Evolutionary conservation across 768 basidiomycete genomes (phyloP).

Genomic region (Tricholomella constricta): DNA sequence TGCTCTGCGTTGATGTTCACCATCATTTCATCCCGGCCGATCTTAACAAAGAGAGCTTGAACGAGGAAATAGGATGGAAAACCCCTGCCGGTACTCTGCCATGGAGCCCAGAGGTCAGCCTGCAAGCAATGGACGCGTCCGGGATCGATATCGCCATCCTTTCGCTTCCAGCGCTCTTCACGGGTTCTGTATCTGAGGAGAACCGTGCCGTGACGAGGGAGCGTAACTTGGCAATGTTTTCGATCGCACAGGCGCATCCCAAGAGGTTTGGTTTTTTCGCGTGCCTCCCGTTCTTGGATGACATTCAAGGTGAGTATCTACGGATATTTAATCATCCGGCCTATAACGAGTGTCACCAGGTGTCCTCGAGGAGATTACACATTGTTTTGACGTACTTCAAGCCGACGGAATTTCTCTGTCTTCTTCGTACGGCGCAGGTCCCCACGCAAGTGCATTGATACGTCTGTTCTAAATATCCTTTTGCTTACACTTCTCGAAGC

Average conservation of each 20-base stretch:
- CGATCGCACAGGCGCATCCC: constrained; percentile 51
- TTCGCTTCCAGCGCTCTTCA: constrained; percentile 61
- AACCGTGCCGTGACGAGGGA: constrained; percentile 44
- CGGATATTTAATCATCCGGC: neutral
- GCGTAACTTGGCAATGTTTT: constrained; percentile 49
- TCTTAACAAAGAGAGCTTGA: constrained; percentile 47
- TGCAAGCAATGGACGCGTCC: constrained; percentile 63
- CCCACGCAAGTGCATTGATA: constrained; percentile 48
- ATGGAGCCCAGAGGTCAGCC: constrained; percentile 60
- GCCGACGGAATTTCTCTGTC: constrained; percentile 68
- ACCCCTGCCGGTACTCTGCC: constrained; percentile 66
- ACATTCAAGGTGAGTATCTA: constrained; percentile 51
- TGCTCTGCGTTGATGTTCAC: constrained; percentile 63
- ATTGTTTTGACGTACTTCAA: constrained; percentile 58
- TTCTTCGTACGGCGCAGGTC: constrained; percentile 65
- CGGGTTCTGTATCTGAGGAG: constrained; percentile 37
- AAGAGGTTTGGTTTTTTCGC: constrained; percentile 72
- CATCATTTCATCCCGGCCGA: constrained; percentile 71
- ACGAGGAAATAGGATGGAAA: constrained; percentile 56
- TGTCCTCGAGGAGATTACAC: constrained; percentile 58
- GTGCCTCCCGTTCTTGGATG: constrained; percentile 60
- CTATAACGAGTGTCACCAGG: constrained; percentile 36
- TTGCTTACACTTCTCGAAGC: constrained; percentile 32
- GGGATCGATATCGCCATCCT: constrained; percentile 63
- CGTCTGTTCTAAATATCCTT: neutral